Conservation (phyloP, 306 rosid species). For the Luffa acutangula region DNA sequence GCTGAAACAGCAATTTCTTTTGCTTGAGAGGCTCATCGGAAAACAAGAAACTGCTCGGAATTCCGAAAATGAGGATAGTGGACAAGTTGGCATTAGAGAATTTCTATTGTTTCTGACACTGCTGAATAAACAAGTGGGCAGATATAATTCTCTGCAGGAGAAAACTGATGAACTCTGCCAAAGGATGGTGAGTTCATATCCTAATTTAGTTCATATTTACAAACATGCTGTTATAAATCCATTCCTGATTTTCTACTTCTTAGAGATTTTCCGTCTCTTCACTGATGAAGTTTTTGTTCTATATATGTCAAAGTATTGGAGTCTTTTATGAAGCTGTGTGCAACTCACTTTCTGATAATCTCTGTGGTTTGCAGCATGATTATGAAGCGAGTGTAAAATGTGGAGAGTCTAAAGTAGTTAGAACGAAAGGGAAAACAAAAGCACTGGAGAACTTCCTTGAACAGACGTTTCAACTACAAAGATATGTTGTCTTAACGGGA, state of each 20-base stretch:
- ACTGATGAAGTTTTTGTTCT: not conserved
- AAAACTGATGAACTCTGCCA: constrained; percentile 71
- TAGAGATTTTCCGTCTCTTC: not conserved
- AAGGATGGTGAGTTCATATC: constrained; percentile 54
- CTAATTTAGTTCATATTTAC: not conserved
- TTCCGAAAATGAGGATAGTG: constrained; percentile 29
- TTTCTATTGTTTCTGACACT: constrained; percentile 38
- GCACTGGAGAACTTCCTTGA: constrained; percentile 62
- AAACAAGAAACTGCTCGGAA: constrained; percentile 40
- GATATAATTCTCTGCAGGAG: constrained; percentile 78
- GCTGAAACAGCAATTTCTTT: constrained; percentile 74
- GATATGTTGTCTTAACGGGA: constrained; percentile 82
- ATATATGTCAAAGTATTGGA: not conserved
- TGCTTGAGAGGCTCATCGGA: constrained; percentile 76
- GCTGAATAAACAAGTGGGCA: constrained; percentile 68
- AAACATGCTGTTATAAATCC: not conserved
- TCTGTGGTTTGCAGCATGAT: constrained; percentile 50
- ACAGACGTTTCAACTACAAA: constrained; percentile 84
- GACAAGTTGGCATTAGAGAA: constrained; percentile 32
- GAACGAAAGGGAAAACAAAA: constrained; percentile 54
- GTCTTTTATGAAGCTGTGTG: not conserved
- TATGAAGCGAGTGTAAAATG: constrained; percentile 35
- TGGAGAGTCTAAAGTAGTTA: constrained; percentile 38
- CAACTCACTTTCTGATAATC: constrained; percentile 1
- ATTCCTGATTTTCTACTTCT: not conserved